phyloP scores from a whole-genome alignment of 345 rosid genomes.

The Zanthoxylum bungeanum region DNA sequence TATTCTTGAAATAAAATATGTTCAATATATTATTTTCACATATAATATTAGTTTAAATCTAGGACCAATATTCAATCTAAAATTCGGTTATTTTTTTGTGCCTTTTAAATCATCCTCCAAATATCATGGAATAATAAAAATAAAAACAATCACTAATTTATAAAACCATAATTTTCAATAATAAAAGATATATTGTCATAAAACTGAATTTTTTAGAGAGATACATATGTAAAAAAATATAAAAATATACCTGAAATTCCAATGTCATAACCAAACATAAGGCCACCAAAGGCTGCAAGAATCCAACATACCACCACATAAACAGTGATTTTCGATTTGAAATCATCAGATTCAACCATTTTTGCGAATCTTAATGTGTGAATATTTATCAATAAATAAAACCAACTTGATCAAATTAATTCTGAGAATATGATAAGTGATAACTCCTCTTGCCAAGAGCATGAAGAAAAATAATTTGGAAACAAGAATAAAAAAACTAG shows the following conservation, averaged over 20 bases:
- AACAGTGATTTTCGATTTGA: constrained; percentile 26
- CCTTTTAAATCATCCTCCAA: not conserved
- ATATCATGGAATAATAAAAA: not conserved
- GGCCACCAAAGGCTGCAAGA: constrained; percentile 51
- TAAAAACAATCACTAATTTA: not conserved
- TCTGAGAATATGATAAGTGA: not conserved
- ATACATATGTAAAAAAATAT: not conserved
- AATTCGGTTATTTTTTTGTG: no score
- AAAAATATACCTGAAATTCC: constrained; percentile 45
- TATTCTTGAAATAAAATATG: not conserved
- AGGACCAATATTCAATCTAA: not conserved
- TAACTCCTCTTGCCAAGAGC: no score
- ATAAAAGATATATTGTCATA: no score
- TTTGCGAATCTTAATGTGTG: not conserved
- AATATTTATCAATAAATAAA: not conserved
- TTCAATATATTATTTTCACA: not conserved
- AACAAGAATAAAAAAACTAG: not conserved
- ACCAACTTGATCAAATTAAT: not conserved
- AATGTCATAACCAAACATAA: constrained; percentile 64
- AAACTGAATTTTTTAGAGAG: not conserved
- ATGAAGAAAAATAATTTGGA: not conserved
- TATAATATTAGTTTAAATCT: not conserved
- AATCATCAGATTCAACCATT: constrained; percentile 2
- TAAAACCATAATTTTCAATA: not conserved
- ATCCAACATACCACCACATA: constrained; percentile 40